Percentiles rank a stretch among this genome's conserved stretches.
These are phyloP conservation scores for Parmelia sp. DNA, from an alignment of 495 filamentous ascomycete genomes.

Conservation along the genomic window DNA sequence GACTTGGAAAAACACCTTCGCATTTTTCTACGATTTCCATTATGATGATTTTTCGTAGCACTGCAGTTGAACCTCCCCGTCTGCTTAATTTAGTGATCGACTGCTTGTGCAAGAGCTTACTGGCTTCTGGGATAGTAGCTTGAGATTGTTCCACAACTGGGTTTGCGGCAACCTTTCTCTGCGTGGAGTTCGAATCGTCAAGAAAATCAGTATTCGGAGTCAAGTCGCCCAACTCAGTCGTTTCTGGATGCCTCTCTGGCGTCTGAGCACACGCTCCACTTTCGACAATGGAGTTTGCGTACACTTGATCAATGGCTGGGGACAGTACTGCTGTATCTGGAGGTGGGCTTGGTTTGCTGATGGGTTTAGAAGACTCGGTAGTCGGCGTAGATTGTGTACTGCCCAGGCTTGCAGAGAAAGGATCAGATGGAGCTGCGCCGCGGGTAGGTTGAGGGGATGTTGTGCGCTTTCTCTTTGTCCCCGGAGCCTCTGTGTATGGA, in stretches of 20 bases:
- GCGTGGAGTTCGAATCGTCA: neutral
- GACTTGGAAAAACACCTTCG: constrained; percentile 66
- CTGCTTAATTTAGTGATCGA: constrained; percentile 4
- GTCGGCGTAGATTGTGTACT: neutral
- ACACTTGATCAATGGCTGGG: neutral
- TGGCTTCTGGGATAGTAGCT: neutral
- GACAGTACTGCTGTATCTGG: neutral
- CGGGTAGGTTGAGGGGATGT: constrained; percentile 8
- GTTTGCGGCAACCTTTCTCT: neutral
- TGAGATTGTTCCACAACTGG: neutral
- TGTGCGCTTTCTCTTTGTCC: constrained; percentile 11
- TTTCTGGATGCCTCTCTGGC: neutral
- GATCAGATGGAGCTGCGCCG: neutral
- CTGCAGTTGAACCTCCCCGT: constrained; percentile 39
- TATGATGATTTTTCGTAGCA: constrained; percentile 56
- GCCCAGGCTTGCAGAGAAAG: neutral
- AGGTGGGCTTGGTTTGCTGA: neutral
- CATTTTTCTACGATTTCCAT: constrained; percentile 62
- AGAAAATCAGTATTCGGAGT: neutral
- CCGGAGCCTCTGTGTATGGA: neutral
- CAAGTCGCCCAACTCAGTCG: neutral
- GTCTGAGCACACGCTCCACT: neutral
- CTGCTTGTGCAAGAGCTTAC: neutral
- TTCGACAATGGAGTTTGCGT: neutral
- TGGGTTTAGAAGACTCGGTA: neutral